A percentile compares a stretch with the other conserved stretches of the same genome.
Evolutionary conservation across 2,329 filamentous ascomycete genomes (phyloP).

Genomic region (Diaporthe vexans): DNA sequence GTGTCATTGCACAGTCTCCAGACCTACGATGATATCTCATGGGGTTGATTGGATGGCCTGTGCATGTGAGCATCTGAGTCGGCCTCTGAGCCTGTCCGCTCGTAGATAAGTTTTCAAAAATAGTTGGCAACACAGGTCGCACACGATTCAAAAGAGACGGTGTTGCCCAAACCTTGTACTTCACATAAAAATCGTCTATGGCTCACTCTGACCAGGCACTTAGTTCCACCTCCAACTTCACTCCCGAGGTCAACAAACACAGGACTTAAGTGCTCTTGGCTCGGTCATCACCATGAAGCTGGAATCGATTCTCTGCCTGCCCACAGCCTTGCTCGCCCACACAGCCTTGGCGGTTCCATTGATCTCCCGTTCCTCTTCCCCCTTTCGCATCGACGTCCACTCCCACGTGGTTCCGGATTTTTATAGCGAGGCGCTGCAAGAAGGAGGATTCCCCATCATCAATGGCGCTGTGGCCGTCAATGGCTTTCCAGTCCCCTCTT

Average conservation of each 20-base stretch:
- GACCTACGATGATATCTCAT: not conserved
- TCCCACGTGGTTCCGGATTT: constrained; percentile 9
- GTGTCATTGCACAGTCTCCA: not conserved
- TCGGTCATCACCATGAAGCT: not conserved
- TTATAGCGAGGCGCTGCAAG: not conserved
- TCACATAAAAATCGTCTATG: too few species aligned
- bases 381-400: not conserved
- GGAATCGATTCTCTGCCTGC: not conserved
- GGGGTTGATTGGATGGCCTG: not conserved
- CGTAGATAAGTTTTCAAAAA: not conserved
- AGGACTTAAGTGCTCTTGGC: too few species aligned
- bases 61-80: too few species aligned
- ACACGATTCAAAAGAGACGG: not conserved
- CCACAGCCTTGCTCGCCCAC: not conserved
- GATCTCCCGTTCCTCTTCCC: accelerated
- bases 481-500: not conserved
- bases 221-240: not conserved
- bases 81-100: too few species aligned
- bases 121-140: not conserved
- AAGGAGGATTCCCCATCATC: not conserved
- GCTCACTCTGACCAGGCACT: too few species aligned
- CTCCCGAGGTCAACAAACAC: not conserved
- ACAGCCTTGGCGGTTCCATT: not conserved
- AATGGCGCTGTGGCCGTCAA: not conserved
- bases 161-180: too few species aligned